Evolutionary conservation across 345 rosid genomes (phyloP).

Genomic region (Brassica nigra): DNA sequence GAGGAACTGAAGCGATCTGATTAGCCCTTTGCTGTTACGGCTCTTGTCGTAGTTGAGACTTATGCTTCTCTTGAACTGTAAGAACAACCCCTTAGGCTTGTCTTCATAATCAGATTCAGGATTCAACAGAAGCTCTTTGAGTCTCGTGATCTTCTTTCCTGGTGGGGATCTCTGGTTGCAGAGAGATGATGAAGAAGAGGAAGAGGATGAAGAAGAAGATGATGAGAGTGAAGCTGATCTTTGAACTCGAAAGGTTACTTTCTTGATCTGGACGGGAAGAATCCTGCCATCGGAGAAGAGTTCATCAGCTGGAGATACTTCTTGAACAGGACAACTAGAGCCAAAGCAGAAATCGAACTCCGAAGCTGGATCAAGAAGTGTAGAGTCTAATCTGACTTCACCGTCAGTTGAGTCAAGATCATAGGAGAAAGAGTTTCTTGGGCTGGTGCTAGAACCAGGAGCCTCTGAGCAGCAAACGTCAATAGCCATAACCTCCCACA

Average conservation of each 20-base stretch:
- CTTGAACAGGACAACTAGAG: slow-evolving; percentile 46
- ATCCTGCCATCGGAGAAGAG: slow-evolving; percentile 59
- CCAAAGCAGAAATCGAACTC: slow-evolving; percentile 72
- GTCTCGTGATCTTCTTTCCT: slow-evolving; percentile 64
- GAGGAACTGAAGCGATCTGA: slow-evolving; percentile 67
- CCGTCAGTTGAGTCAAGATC: slow-evolving; percentile 56
- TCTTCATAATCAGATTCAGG: slow-evolving; percentile 45
- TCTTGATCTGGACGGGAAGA: slow-evolving; percentile 67
- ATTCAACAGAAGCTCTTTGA: slow-evolving; percentile 66
- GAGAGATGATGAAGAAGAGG: neutral
- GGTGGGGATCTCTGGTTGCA: slow-evolving; percentile 2
- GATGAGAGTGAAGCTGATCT: slow-evolving; percentile 34
- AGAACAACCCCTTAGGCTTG: slow-evolving; percentile 55
- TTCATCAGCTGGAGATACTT: slow-evolving; percentile 51
- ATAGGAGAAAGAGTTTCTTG: slow-evolving; percentile 72
- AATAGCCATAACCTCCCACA: slow-evolving; percentile 54
- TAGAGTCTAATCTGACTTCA: slow-evolving; percentile 49
- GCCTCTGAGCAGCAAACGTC: slow-evolving; percentile 70
- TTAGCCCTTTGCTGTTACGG: slow-evolving; percentile 37
- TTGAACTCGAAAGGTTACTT: slow-evolving; percentile 24
- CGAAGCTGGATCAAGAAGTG: slow-evolving; percentile 53
- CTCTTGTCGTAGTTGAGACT: slow-evolving; percentile 68
- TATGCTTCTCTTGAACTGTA: slow-evolving; percentile 82
- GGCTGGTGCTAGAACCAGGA: slow-evolving; percentile 59
- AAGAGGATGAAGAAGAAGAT: neutral